Evolutionary conservation across 345 rosid species (phyloP), one percentile per base, ranked within the genome.

Genomic region (Ricinus communis): DNA sequence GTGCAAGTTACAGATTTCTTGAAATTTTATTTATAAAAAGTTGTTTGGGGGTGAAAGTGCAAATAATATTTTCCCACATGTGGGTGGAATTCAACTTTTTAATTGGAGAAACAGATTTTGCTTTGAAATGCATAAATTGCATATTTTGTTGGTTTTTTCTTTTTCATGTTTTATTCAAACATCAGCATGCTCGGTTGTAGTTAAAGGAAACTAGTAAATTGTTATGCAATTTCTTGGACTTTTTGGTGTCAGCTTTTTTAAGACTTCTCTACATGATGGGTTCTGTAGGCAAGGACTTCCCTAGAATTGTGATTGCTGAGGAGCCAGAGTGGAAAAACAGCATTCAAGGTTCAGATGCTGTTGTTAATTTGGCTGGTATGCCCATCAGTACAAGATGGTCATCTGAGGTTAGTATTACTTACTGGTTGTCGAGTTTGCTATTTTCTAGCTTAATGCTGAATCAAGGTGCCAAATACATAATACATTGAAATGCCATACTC

Each of bases 361-460:
- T 91, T 71, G 97, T 94, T 12, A 94, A 94, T 83, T 88, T 94
- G 81, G 98, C 98, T 7, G 96, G 98, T 68, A 62, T 87, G 77
- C 93, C 97, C 56, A 90, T 94, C 64, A 84, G 91, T 85, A 90
- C 95, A 60, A 87, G 98, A 71, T 94, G 98, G 98, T 90, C 98
- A 70, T 65, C 90, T 22, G 91, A 87, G 97, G 98, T 94, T 64
- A 77, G 84, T 79, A 36, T 65, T 18, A 54, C 46, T n/a, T n/a
- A n/a, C n/a, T 47, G 18, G 16, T 69, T 25, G 21, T 28, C 27
- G 15, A 33, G 25, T 51, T 54, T 58, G 40, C 43, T 61, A 24
- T 24, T 59, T 65, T 53, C 62, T 18, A n/a, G 2, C 33, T 33
- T 36, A 21, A 57, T 46, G 14, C n/a, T 53, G n/a, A 45, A 33